phyloP scores from a whole-genome alignment of 164 flowering plant species.

The Nymphaea thermarum region DNA sequence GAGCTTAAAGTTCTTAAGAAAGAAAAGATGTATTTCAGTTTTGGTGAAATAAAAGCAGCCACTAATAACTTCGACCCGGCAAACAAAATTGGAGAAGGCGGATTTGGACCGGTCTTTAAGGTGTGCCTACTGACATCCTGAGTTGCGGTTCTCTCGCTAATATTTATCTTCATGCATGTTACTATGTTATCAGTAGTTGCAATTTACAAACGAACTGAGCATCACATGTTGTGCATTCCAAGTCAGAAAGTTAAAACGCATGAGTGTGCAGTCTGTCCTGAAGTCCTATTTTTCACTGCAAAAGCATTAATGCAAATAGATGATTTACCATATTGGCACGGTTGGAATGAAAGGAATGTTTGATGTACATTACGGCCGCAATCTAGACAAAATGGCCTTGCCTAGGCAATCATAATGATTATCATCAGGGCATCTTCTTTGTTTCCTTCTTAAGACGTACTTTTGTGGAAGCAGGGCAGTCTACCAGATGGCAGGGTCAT shows the following conservation, averaged over 20 bases:
- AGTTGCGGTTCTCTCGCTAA: too few species aligned
- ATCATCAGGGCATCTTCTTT: neutral
- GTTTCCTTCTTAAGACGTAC: neutral
- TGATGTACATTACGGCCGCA: neutral
- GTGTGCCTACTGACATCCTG: conserved; percentile 14
- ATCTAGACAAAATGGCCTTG: too few species aligned
- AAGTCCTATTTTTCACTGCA: too few species aligned
- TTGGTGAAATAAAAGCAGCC: conserved; percentile 66
- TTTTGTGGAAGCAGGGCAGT: conserved; percentile 8
- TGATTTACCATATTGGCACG: neutral
- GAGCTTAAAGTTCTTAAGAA: conserved; percentile 52
- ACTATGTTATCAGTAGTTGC: too few species aligned
- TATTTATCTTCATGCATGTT: too few species aligned
- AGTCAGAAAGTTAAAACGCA: too few species aligned
- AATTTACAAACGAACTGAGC: too few species aligned
- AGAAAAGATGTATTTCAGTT: conserved; percentile 51
- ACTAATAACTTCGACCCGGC: conserved; percentile 58
- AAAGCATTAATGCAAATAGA: too few species aligned
- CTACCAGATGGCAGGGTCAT: conserved; percentile 37
- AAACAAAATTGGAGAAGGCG: conserved; percentile 85
- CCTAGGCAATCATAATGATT: too few species aligned
- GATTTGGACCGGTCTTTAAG: conserved; percentile 82
- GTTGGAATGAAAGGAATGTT: neutral
- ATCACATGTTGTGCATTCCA: too few species aligned
- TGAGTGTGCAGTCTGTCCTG: too few species aligned